phyloP scores from a whole-genome alignment of 2,329 filamentous ascomycete genomes.

The Allantophomopsis cytisporea region DNA sequence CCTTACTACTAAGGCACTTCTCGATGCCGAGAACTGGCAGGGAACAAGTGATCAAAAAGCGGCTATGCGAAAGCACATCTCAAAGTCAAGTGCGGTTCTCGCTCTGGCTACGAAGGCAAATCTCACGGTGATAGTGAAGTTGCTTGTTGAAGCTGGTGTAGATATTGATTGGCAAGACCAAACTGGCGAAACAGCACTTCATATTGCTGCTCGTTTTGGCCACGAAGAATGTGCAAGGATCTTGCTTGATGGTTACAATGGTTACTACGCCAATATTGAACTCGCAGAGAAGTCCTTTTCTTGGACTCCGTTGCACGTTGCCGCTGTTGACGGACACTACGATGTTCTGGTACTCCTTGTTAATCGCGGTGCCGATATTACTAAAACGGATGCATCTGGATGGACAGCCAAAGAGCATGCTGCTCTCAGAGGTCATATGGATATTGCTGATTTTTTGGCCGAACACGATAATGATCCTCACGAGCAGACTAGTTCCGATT shows the following conservation, averaged over 20 bases:
- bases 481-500: slow-evolving; percentile 13
- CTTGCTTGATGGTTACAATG: slow-evolving; percentile 54
- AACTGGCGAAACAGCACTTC: slow-evolving; percentile 80
- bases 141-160: slow-evolving; percentile 80
- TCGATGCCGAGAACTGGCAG: slow-evolving; percentile 70
- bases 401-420: slow-evolving; percentile 95
- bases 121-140: slow-evolving; percentile 68
- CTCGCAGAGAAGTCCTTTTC: slow-evolving; percentile 71
- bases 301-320: slow-evolving; percentile 93
- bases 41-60: slow-evolving; percentile 45
- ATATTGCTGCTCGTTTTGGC: slow-evolving; percentile 82
- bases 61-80: slow-evolving; percentile 52
- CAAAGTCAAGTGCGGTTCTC: slow-evolving; percentile 78
- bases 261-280: slow-evolving; percentile 65
- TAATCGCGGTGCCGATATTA: slow-evolving; percentile 62
- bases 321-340: slow-evolving; percentile 77
- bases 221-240: slow-evolving; percentile 69
- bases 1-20: slow-evolving; percentile 66
- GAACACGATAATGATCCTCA: slow-evolving; percentile 25
- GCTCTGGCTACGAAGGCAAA: slow-evolving; percentile 82
- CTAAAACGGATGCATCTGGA: slow-evolving; percentile 68
- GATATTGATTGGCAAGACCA: slow-evolving; percentile 90
- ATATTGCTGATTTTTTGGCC: slow-evolving; percentile 59
- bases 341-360: slow-evolving; percentile 65
- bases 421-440: slow-evolving; percentile 74